Conservation (phyloP, 2,329 filamentous ascomycete species). For the Claviceps capensis region DNA sequence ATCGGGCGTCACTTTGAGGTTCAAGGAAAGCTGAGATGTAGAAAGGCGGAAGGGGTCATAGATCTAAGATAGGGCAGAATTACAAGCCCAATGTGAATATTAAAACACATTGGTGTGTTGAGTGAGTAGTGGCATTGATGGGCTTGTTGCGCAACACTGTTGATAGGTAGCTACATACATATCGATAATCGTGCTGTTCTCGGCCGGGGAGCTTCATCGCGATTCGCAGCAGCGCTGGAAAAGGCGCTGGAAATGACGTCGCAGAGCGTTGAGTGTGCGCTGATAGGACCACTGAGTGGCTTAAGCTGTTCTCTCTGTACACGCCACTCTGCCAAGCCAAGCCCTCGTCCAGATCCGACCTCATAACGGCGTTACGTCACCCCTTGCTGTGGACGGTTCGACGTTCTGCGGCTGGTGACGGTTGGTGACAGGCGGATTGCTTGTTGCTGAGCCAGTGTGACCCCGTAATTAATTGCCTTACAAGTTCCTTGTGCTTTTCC, state of each 20-base stretch:
- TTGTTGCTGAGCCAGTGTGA: neutral
- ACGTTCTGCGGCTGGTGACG: neutral
- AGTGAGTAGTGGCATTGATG: neutral
- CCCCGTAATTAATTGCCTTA: too few relatives aligned
- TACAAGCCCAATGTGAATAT: neutral
- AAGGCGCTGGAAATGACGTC: conserved; percentile 3
- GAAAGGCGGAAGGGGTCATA: neutral
- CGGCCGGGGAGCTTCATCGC: conserved; percentile 1
- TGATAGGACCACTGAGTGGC: neutral
- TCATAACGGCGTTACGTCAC: neutral
- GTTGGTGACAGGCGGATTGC: neutral
- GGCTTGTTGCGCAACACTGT: neutral
- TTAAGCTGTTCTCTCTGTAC: too few relatives aligned
- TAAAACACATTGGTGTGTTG: neutral
- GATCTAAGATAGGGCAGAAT: neutral
- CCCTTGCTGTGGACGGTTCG: neutral
- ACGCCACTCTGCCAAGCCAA: too few relatives aligned
- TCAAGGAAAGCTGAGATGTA: neutral
- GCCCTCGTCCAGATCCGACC: too few relatives aligned
- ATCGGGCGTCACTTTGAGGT: neutral
- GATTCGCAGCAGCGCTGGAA: neutral
- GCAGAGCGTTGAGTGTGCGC: neutral
- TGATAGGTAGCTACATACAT: too few relatives aligned
- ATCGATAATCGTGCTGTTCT: neutral
- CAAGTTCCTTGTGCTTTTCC: neutral